Conservation (phyloP, 2,329 filamentous ascomycete genomes). For the Alternaria triticimaculans region DNA sequence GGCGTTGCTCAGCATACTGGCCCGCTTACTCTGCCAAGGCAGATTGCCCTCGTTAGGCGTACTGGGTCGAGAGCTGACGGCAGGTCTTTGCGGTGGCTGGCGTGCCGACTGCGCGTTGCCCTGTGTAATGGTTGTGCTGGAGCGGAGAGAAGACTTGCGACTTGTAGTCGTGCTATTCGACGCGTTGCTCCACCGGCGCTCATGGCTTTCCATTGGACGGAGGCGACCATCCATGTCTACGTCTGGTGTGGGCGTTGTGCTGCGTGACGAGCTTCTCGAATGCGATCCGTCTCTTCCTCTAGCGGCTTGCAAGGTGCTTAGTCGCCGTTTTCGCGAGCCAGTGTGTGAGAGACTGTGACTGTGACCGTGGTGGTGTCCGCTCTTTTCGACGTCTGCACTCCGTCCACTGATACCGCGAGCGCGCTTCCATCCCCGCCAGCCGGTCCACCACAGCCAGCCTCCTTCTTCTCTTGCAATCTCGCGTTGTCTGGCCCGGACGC, state of each 20-base stretch:
- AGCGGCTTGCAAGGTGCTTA: slow-evolving; percentile 29
- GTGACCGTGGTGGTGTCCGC: slow-evolving; percentile 20
- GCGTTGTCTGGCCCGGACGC: slow-evolving; percentile 71
- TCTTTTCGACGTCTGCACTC: slow-evolving; percentile 41
- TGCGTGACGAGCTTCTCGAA: slow-evolving; percentile 43
- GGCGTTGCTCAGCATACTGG: slow-evolving; percentile 42
- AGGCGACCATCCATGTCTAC: slow-evolving; percentile 39
- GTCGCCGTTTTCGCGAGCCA: slow-evolving; percentile 33
- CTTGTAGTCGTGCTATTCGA: slow-evolving; percentile 32
- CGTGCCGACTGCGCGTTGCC: slow-evolving; percentile 38
- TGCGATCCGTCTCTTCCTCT: slow-evolving; percentile 36
- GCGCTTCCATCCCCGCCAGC: slow-evolving; percentile 65
- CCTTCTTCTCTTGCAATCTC: slow-evolving; percentile 72
- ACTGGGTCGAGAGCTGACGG: slow-evolving; percentile 22
- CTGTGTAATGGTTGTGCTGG: slow-evolving; percentile 26
- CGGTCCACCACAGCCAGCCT: slow-evolving; percentile 86
- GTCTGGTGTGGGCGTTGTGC: slow-evolving; percentile 42
- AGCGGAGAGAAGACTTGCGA: slow-evolving; percentile 25
- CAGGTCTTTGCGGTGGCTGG: slow-evolving; percentile 20
- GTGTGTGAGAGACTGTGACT: slow-evolving; percentile 24
- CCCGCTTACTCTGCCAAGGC: slow-evolving; percentile 40
- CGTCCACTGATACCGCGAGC: slow-evolving; percentile 37
- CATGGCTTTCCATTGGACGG: slow-evolving; percentile 23
- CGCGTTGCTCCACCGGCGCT: slow-evolving; percentile 46
- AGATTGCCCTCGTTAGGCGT: slow-evolving; percentile 36